Base-by-base conservation (phyloP, 2,329 filamentous ascomycete genomes). In the Coniella lustricola region DNA sequence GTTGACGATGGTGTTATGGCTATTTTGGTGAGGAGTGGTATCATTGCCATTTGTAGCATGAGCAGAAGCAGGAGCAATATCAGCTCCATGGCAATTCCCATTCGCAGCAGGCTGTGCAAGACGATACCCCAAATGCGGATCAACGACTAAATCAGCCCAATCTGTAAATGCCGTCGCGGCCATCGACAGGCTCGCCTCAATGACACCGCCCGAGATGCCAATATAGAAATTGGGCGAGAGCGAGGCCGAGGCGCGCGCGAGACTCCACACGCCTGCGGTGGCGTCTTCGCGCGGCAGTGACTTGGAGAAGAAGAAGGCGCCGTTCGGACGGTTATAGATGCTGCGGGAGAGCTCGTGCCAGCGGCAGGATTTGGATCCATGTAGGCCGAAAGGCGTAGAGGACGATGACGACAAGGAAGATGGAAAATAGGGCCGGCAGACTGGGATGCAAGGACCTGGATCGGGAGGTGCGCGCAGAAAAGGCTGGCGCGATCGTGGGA, bases 311-410 rank as follows among this genome's bases (percentile, higher is more conserved):
- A 72, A 72, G 21, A 75, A 58, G 7, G 67, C 72, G 40, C 66
- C 68, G 54, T 78, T 77, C 1, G 75, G 74, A 0, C 74, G 68
- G 61, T 72, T 74, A 55, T 66, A 69, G 34, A 71, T 60, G 31
- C 61, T 55, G 3, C 62, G 60, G 1, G 73, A 73, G 4, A 69
- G 60, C 0, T 61, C 59, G 54, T 79, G 76, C 71, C 73, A 78
- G n/a, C 60, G 63, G 51, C 76, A 79, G 2, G 54, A 46, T 29
- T 5, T 10, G 25, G 25, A 5, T 29, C 10, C 25, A 5, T 29
- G 25, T 10, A 2, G 51, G 48, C 4, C 66, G n/a, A n/a, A n/a
- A n/a, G n/a, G n/a, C n/a, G n/a, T n/a, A n/a, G n/a, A n/a, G n/a
- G n/a, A n/a, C n/a, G n/a, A n/a, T n/a, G n/a, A n/a, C 66, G 2